A percentile compares a stretch with the other conserved stretches of the same genome.
Conservation (phyloP, 2,329 filamentous ascomycete genomes). For the Penicillium crustosum region DNA sequence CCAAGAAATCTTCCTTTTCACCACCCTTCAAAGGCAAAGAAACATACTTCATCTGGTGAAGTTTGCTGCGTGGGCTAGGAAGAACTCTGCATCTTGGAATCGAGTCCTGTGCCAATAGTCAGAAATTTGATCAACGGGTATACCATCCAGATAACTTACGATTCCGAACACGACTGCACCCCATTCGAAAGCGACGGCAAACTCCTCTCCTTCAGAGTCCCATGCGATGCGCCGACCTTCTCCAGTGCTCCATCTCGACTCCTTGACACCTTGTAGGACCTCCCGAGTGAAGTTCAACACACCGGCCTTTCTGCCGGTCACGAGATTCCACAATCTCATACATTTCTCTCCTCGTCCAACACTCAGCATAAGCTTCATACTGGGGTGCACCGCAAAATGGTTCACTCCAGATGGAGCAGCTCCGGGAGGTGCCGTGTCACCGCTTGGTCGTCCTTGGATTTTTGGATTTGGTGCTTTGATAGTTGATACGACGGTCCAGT, state of each 20-base stretch:
- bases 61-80: slow-evolving; percentile 68
- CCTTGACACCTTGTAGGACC: slow-evolving; percentile 71
- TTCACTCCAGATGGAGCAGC: slow-evolving; percentile 86
- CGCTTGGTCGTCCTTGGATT: slow-evolving; percentile 74
- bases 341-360: slow-evolving; percentile 85
- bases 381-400: slow-evolving; percentile 92
- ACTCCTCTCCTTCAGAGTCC: slow-evolving; percentile 76
- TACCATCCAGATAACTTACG: slow-evolving; percentile 39
- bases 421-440: slow-evolving; percentile 82
- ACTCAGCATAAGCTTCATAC: slow-evolving; percentile 93
- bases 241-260: slow-evolving; percentile 72
- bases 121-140: slow-evolving; percentile 10
- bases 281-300: slow-evolving; percentile 80
- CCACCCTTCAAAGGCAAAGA: slow-evolving; percentile 46
- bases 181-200: slow-evolving; percentile 83
- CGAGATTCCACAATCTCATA: slow-evolving; percentile 94
- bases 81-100: slow-evolving; percentile 73
- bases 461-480: slow-evolving; percentile 89
- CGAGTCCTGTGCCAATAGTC: slow-evolving; percentile 58
- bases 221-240: slow-evolving; percentile 82
- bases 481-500: slow-evolving; percentile 83
- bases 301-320: slow-evolving; percentile 92
- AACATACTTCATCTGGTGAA: slow-evolving; percentile 79
- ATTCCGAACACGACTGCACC: slow-evolving; percentile 83
- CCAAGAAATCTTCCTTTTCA: slow-evolving; percentile 57